A percentile compares a stretch with the other conserved stretches of the same genome.
Evolutionary conservation across 306 rosid species (phyloP).

Genomic region (Vicia villosa): DNA sequence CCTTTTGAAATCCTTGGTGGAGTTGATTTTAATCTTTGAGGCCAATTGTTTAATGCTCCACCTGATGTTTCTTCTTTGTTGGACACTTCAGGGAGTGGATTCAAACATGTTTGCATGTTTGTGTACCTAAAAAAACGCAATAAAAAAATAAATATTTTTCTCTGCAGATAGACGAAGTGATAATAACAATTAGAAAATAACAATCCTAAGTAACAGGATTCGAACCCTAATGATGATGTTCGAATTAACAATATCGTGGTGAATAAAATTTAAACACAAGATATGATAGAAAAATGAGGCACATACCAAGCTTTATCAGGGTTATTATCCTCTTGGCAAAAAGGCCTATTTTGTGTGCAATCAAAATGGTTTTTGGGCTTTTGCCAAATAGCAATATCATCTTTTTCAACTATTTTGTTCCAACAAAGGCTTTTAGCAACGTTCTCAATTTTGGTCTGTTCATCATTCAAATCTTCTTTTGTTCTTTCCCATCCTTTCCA

Average conservation of each 20-base stretch:
- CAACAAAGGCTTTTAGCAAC: slow-evolving; percentile 78
- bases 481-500: slow-evolving; percentile 85
- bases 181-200: too few species aligned
- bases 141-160: not conserved
- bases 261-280: not conserved
- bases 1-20: slow-evolving; percentile 77
- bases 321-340: slow-evolving; percentile 55
- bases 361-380: slow-evolving; percentile 64
- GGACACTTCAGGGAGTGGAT: slow-evolving; percentile 67
- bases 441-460: slow-evolving; percentile 63
- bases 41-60: slow-evolving; percentile 68
- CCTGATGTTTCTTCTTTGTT: slow-evolving; percentile 61
- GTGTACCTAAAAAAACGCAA: slow-evolving; percentile 56
- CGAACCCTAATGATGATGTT: too few species aligned
- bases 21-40: slow-evolving; percentile 54
- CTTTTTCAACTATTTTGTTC: slow-evolving; percentile 63
- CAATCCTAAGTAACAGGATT: too few species aligned
- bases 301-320: slow-evolving; percentile 72
- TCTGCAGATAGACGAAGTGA: too few species aligned
- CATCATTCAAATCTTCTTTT: slow-evolving; percentile 61
- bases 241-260: too few species aligned
- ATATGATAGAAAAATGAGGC: not conserved
- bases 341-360: slow-evolving; percentile 52
- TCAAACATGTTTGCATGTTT: slow-evolving; percentile 72
- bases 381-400: slow-evolving; percentile 81